Conservation (phyloP, 768 basidiomycete genomes). For the Mycena belliarum region DNA sequence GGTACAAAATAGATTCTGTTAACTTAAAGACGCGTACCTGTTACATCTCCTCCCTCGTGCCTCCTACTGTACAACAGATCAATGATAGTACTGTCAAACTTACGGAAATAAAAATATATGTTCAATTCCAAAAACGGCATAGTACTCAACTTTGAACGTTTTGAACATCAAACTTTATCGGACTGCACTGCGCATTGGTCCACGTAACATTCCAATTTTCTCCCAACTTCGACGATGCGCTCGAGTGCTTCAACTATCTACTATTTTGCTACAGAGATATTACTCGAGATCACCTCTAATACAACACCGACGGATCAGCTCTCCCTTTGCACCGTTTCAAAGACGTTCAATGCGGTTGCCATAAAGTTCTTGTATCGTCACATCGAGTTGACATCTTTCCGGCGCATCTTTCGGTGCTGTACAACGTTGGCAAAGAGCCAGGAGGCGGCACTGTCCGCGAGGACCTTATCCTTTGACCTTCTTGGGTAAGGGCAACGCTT, state of each 20-base stretch:
- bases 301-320: background rate
- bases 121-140: background rate
- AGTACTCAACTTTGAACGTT: too few relatives aligned
- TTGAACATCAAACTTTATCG: background rate
- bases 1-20: too few relatives aligned
- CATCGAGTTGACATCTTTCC: constrained; percentile 3
- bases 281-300: background rate
- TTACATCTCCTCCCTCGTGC: too few relatives aligned
- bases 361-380: background rate
- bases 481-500: background rate
- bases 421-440: background rate
- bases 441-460: background rate
- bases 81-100: too few relatives aligned
- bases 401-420: background rate
- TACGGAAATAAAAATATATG: too few relatives aligned
- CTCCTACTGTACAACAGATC: too few relatives aligned
- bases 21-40: too few relatives aligned
- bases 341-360: background rate
- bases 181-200: background rate
- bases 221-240: background rate
- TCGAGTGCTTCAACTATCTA: background rate
- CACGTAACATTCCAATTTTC: background rate
- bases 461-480: background rate
- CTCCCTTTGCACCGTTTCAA: background rate
- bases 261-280: background rate